A percentile compares a stretch with the other conserved stretches of the same genome.
Evolutionary conservation across 176 grass and related monocot species (phyloP).

Genomic region (Ensete ventricosum): DNA sequence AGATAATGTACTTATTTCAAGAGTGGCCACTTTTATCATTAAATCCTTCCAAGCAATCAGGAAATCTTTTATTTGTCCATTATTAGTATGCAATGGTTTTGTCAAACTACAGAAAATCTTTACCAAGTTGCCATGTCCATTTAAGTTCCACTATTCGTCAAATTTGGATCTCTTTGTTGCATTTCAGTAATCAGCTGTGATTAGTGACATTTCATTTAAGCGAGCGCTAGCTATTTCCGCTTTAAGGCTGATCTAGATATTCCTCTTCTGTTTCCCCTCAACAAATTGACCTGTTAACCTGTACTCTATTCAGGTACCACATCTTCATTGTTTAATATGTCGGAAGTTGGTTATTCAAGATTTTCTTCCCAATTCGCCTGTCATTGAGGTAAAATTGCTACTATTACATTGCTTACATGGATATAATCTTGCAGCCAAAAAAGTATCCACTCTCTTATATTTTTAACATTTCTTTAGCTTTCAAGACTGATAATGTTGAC

Average conservation of each 20-base stretch:
- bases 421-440: neutral
- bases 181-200: too few relatives aligned
- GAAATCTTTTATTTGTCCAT: too few relatives aligned
- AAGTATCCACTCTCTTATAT: too few relatives aligned
- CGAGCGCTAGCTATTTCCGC: neutral
- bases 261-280: neutral
- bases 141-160: too few relatives aligned
- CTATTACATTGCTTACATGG: neutral
- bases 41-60: too few relatives aligned
- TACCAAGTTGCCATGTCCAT: too few relatives aligned
- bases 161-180: too few relatives aligned
- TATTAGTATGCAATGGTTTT: too few relatives aligned
- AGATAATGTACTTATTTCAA: too few relatives aligned
- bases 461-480: neutral
- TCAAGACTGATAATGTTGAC: neutral
- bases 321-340: constrained; percentile 85
- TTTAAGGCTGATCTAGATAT: neutral
- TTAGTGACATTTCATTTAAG: neutral
- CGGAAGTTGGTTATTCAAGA: constrained; percentile 55
- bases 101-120: too few relatives aligned
- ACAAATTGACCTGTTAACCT: neutral
- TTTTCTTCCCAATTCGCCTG: constrained; percentile 43
- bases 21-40: too few relatives aligned
- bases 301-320: constrained; percentile 51
- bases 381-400: constrained; percentile 40